phyloP scores from a whole-genome alignment of 2,329 filamentous ascomycete species.

The Colletotrichum filicis region DNA sequence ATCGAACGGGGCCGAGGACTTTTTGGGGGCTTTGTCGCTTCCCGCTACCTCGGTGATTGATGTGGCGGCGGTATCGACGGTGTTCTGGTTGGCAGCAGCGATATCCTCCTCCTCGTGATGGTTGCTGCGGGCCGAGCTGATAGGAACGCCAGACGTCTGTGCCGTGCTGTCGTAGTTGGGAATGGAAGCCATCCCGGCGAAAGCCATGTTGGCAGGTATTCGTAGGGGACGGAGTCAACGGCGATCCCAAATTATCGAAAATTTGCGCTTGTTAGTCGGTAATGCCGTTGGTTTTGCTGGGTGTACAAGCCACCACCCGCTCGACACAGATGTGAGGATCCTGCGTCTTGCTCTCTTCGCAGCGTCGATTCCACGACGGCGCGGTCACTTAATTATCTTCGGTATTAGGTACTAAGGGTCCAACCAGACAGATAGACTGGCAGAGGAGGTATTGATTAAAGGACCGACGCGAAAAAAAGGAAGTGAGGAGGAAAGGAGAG shows the following conservation, averaged over 20 bases:
- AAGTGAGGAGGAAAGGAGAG: not conserved
- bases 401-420: slow-evolving; percentile 21
- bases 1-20: slow-evolving; percentile 27
- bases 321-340: not conserved
- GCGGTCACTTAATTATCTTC: not conserved
- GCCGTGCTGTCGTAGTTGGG: slow-evolving; percentile 62
- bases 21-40: slow-evolving; percentile 38
- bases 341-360: not conserved
- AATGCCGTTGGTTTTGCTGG: not conserved
- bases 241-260: not conserved
- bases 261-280: slow-evolving; percentile 7
- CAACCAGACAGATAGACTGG: not conserved
- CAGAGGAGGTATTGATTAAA: not conserved
- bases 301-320: slow-evolving; percentile 16
- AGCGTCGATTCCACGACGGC: not conserved
- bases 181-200: slow-evolving; percentile 50
- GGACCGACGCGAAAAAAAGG: slow-evolving; percentile 19
- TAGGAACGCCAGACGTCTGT: slow-evolving; percentile 52
- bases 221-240: not conserved
- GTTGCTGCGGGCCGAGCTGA: slow-evolving; percentile 38
- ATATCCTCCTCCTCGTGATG: slow-evolving; percentile 43
- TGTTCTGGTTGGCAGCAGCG: slow-evolving; percentile 40
- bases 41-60: slow-evolving; percentile 50
- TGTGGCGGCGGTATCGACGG: slow-evolving; percentile 47
- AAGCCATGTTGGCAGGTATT: slow-evolving; percentile 48